Evolutionary conservation across 345 rosid species (phyloP), one percentile per base, ranked within the genome.

Genomic region (Eucalyptus sp.): DNA sequence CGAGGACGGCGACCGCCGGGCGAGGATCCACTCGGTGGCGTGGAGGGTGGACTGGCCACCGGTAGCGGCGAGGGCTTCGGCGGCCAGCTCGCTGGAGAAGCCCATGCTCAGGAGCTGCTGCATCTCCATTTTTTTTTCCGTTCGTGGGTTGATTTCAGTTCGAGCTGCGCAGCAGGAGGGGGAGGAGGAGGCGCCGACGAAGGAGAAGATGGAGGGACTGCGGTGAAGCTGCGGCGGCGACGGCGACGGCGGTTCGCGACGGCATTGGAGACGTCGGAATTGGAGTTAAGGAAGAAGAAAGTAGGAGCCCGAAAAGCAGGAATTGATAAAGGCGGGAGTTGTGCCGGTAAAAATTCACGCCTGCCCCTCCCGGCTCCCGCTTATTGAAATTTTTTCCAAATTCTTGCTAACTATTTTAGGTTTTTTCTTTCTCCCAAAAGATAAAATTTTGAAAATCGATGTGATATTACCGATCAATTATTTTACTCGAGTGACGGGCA

Each of bases 1-100:
- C 3, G 88, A 16, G 4, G 50, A 60, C 54, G 91, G n/a, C 8
- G 95, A 27, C 41, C 88, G 91, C 62, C 29, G 95, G 52, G 93
- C 88, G 87, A 94, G 95, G 87, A 95, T 93, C 96, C 96, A 95
- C n/a, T 94, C 96, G 64, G 97, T 94, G 90, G 97, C 96, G 89
- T 92, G 89, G 86, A 92, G 88, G 58, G 92, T 92, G 87, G 96
- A 95, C 44, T 91, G 91, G 52, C 97, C 97, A 15, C 97, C 96
- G 87, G 96, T 95, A 51, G 95, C 95, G 3, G 93, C 93, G 44
- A 95, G 91, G 18, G 96, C 97, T 85, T 95, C 90, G 68, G 93
- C 91, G 20, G 96, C 96, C 85, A 93, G 88, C 85, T 95, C 97
- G 37, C 46, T 44, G 17, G 96, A 84, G 89, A 95, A 95, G 13